Percentiles rank a stretch among this genome's conserved stretches.
Conservation (phyloP, 2,329 filamentous ascomycete genomes). For the Penicillium sp. region DNA sequence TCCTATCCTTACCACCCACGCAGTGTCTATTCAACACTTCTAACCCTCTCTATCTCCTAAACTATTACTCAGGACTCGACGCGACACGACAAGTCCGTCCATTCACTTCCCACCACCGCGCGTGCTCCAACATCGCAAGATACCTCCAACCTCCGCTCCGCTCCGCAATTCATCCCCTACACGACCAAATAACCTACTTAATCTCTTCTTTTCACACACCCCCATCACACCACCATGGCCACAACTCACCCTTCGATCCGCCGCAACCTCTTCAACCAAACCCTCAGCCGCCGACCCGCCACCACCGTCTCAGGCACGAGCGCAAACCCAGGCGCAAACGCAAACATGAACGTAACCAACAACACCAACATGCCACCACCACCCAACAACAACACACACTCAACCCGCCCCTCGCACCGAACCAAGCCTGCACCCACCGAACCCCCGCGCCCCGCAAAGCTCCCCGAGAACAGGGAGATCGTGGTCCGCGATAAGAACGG, state of each 20-base stretch:
- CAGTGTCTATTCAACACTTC: not conserved
- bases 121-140: not conserved
- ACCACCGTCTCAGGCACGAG: constrained; percentile 22
- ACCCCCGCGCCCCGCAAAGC: constrained; percentile 22
- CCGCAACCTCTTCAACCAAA: constrained; percentile 49
- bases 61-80: not conserved
- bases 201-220: not conserved
- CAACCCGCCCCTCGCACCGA: constrained; percentile 26
- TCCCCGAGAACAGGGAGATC: constrained; percentile 47
- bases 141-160: not conserved
- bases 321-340: not conserved
- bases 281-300: constrained; percentile 46
- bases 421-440: constrained; percentile 27
- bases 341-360: not conserved
- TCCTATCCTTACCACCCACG: not conserved
- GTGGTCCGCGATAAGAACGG: constrained; percentile 54
- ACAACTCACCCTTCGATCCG: constrained; percentile 43
- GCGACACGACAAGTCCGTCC: not conserved
- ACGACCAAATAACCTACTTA: not conserved
- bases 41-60: not conserved
- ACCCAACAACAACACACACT: constrained; percentile 19
- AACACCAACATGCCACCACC: constrained; percentile 12
- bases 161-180: not conserved
- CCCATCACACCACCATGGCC: not conserved
- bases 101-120: not conserved